phyloP scores from a whole-genome alignment of 805 yeast genomes.

The Kluyveromyces wickerhamii region DNA sequence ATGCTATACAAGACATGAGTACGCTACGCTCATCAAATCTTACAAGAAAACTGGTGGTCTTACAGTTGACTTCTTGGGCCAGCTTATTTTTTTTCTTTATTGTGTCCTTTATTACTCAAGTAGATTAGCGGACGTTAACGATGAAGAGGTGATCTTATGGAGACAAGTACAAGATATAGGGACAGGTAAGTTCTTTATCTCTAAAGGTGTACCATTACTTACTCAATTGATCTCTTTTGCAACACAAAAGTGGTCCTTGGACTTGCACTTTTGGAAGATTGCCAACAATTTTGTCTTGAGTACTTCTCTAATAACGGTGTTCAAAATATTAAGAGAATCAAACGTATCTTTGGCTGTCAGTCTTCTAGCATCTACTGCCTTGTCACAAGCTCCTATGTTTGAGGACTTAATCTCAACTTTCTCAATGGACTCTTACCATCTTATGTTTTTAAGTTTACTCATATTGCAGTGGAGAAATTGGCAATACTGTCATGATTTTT shows the following conservation, averaged over 20 bases:
- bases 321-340: not conserved
- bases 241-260: not conserved
- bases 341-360: slow-evolving; percentile 1
- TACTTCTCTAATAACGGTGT: not conserved
- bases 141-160: not conserved
- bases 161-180: not conserved
- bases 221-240: not conserved
- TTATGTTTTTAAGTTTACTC: not conserved
- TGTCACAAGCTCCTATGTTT: slow-evolving; percentile 1
- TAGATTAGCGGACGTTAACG: not conserved
- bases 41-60: too few relatives aligned
- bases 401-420: not conserved
- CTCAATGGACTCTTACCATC: not conserved
- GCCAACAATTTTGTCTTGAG: slow-evolving; percentile 1
- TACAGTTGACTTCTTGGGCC: too few relatives aligned
- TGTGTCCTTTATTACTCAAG: too few relatives aligned
- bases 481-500: not conserved
- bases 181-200: slow-evolving; percentile 2
- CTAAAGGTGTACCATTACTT: not conserved
- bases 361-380: not conserved
- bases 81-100: too few relatives aligned
- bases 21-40: not conserved
- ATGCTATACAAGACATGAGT: not conserved
- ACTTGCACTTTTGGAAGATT: not conserved
- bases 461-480: slow-evolving; percentile 1